Conservation (phyloP, 2,329 filamentous ascomycete species). For the Nemania abortiva region DNA sequence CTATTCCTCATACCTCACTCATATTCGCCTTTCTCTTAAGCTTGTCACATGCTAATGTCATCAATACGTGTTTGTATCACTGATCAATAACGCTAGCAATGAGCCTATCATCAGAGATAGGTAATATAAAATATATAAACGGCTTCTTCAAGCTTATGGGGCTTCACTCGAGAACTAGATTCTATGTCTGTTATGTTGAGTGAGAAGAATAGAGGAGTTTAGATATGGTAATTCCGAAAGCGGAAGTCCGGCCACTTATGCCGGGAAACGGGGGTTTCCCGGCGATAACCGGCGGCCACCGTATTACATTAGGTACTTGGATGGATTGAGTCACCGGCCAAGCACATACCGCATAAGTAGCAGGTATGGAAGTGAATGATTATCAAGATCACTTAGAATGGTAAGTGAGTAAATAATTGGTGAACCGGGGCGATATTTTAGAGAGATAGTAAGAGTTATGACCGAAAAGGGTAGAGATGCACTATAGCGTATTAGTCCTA, state of each 20-base stretch:
- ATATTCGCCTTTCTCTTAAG: too few relatives aligned
- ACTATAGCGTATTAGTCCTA: neutral
- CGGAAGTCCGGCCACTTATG: constrained; percentile 2
- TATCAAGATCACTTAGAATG: neutral
- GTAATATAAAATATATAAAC: too few relatives aligned
- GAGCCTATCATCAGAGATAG: too few relatives aligned
- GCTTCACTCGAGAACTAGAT: too few relatives aligned
- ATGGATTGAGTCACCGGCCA: constrained; percentile 35
- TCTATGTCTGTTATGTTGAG: too few relatives aligned
- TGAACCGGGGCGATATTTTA: neutral
- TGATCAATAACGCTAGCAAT: too few relatives aligned
- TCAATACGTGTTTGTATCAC: too few relatives aligned
- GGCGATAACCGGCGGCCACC: constrained; percentile 37
- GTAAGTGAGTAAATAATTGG: neutral
- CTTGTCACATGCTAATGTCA: too few relatives aligned
- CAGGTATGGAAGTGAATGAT: neutral
- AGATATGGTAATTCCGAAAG: neutral
- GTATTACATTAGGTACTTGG: neutral
- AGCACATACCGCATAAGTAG: neutral
- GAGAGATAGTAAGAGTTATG: neutral
- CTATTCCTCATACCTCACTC: too few relatives aligned
- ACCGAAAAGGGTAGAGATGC: neutral
- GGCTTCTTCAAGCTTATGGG: too few relatives aligned
- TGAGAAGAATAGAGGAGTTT: neutral
- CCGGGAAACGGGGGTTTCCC: constrained; percentile 12